Percentiles rank a stretch among this genome's conserved stretches.
phyloP scores from a whole-genome alignment of 2,329 filamentous ascomycete species.

The Fusarium hainanense region DNA sequence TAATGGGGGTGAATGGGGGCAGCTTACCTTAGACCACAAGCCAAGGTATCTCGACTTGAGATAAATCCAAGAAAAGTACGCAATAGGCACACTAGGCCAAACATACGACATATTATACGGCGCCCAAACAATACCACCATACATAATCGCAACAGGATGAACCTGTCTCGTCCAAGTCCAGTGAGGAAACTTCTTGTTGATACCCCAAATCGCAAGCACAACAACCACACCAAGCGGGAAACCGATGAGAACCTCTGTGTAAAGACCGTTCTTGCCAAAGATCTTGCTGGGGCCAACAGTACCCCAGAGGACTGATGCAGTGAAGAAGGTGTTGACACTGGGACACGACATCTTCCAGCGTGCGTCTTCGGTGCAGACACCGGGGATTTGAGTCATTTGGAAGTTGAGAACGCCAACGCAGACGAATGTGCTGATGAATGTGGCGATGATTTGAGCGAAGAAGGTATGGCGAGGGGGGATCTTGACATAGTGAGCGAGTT shows the following conservation, averaged over 20 bases:
- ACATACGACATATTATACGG: slow-evolving; percentile 65
- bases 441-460: slow-evolving; percentile 68
- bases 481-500: slow-evolving; percentile 67
- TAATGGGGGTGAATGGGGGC: neutral
- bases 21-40: slow-evolving; percentile 63
- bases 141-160: slow-evolving; percentile 61
- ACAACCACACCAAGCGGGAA: slow-evolving; percentile 62
- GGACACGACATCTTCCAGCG: slow-evolving; percentile 63
- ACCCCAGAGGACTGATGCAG: slow-evolving; percentile 66
- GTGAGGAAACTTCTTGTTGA: slow-evolving; percentile 56
- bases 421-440: slow-evolving; percentile 63
- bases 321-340: slow-evolving; percentile 66
- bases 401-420: slow-evolving; percentile 62
- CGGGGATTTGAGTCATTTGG: slow-evolving; percentile 61
- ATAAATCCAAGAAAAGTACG: slow-evolving; percentile 64
- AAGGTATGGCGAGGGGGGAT: slow-evolving; percentile 71
- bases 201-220: slow-evolving; percentile 55
- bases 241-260: slow-evolving; percentile 60
- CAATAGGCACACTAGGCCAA: slow-evolving; percentile 64
- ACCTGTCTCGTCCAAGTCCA: slow-evolving; percentile 57
- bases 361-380: slow-evolving; percentile 61
- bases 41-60: slow-evolving; percentile 60
- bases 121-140: slow-evolving; percentile 59
- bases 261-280: slow-evolving; percentile 61
- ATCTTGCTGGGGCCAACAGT: slow-evolving; percentile 63